Evolutionary conservation across 768 basidiomycete genomes (phyloP).

Genomic region (Punctularia strigosozonata): DNA sequence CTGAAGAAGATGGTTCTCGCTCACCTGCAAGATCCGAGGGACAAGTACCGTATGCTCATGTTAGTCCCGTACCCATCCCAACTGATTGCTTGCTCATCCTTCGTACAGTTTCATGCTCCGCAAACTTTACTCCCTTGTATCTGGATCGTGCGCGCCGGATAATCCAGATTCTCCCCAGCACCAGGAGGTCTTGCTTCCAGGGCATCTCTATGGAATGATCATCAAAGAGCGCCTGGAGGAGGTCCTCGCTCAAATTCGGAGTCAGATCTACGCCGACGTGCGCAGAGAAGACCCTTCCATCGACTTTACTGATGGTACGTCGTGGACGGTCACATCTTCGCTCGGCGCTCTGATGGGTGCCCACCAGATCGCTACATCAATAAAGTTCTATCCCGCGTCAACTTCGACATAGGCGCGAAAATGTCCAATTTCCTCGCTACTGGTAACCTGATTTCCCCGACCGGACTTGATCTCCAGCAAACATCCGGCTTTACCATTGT

Average conservation of each 20-base stretch:
- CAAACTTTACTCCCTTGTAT: constrained; percentile 87
- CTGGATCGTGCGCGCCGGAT: constrained; percentile 81
- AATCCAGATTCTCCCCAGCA: constrained; percentile 99
- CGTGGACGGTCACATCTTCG: not conserved
- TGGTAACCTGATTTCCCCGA: constrained; percentile 88
- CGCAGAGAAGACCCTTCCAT: constrained; percentile 61
- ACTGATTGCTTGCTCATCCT: constrained; percentile 2
- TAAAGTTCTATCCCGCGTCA: constrained; percentile 64
- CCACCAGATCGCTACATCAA: constrained; percentile 66
- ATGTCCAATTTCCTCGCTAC: constrained; percentile 94
- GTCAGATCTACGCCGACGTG: constrained; percentile 61
- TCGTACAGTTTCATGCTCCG: constrained; percentile 83
- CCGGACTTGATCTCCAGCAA: constrained; percentile 94
- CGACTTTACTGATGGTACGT: constrained; percentile 82
- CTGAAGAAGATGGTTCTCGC: constrained; percentile 82
- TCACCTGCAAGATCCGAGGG: constrained; percentile 74
- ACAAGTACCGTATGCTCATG: constrained; percentile 94
- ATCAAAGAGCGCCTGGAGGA: constrained; percentile 97
- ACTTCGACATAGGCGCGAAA: constrained; percentile 85
- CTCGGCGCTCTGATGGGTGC: not conserved
- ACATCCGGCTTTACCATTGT: constrained; percentile 98
- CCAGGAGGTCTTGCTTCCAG: constrained; percentile 93
- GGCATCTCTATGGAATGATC: constrained; percentile 89
- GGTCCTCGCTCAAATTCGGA: constrained; percentile 60
- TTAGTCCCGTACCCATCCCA: constrained; percentile 17